phyloP scores from a whole-genome alignment of 2,329 filamentous ascomycete species.

The Aspergillus fijiensis region DNA sequence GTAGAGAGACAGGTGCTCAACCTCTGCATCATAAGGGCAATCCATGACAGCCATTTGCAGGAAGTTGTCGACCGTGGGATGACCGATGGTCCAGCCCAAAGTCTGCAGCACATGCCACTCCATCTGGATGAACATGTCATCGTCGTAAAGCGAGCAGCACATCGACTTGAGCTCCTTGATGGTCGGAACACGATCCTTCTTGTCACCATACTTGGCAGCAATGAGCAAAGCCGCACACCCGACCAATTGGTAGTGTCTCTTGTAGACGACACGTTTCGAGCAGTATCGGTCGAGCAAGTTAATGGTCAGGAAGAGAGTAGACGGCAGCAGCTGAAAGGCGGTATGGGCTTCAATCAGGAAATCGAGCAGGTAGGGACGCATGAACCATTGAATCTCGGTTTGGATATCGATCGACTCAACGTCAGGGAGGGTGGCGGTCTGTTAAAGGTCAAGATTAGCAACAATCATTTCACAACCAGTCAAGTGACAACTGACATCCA shows the following conservation, averaged over 20 bases:
- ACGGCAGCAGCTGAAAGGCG: constrained; percentile 88
- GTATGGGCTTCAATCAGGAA: constrained; percentile 97
- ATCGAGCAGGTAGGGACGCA: constrained; percentile 96
- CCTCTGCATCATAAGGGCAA: constrained; percentile 71
- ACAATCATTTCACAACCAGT: background rate
- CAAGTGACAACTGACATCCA: constrained; percentile 64
- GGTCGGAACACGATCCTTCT: constrained; percentile 97
- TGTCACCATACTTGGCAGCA: constrained; percentile 96
- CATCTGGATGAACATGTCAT: constrained; percentile 99
- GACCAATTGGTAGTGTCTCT: constrained; percentile 97
- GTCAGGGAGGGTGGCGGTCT: constrained; percentile 87
- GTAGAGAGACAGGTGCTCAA: constrained; percentile 93
- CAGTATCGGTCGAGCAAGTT: constrained; percentile 98
- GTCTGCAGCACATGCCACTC: constrained; percentile 99
- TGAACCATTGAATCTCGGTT: constrained; percentile 99
- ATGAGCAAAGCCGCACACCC: constrained; percentile 95
- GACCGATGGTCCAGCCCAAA: constrained; percentile 91
- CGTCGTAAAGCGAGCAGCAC: constrained; percentile 97
- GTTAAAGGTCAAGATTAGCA: constrained; percentile 27
- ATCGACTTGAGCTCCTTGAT: constrained; percentile 97
- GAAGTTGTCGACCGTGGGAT: constrained; percentile 94
- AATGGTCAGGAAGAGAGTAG: constrained; percentile 92
- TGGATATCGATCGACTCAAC: constrained; percentile 98
- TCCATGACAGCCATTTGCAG: constrained; percentile 83
- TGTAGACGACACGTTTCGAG: constrained; percentile 96